phyloP scores from a whole-genome alignment of 1,284 basidiomycete genomes.

The Pterula multifida region DNA sequence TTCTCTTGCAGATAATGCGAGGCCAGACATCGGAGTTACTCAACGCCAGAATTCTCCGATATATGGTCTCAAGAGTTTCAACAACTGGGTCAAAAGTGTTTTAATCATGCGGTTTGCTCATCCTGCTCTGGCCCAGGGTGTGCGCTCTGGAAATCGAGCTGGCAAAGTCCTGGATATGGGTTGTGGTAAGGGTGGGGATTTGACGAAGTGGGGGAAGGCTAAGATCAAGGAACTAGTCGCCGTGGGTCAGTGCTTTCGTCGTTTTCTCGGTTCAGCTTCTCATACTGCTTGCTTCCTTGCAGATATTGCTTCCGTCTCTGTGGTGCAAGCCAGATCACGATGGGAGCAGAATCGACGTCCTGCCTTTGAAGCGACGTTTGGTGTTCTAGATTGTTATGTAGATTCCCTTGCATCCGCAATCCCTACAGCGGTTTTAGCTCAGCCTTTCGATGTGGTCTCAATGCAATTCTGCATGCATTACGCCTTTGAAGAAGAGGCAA shows the following conservation, averaged over 20 bases:
- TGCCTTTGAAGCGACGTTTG: constrained; percentile 73
- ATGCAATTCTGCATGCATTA: constrained; percentile 99
- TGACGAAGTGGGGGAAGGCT: constrained; percentile 94
- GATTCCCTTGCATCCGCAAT: constrained; percentile 62
- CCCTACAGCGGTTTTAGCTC: constrained; percentile 40
- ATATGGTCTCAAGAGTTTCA: constrained; percentile 93
- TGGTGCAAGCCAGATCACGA: constrained; percentile 80
- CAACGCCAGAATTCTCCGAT: constrained; percentile 89
- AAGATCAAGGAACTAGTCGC: constrained; percentile 71
- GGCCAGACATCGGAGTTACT: constrained; percentile 82
- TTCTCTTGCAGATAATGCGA: constrained; percentile 63
- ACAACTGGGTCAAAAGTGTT: constrained; percentile 98
- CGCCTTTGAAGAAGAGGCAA: constrained; percentile 83
- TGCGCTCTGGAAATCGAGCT: constrained; percentile 21
- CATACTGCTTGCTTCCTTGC: constrained; percentile 6
- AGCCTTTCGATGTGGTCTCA: constrained; percentile 85
- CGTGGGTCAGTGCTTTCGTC: constrained; percentile 46
- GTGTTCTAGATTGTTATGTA: constrained; percentile 82
- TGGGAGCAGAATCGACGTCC: constrained; percentile 36
- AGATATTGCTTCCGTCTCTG: constrained; percentile 88
- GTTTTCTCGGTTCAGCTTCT: constrained; percentile 5
- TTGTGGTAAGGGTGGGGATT: constrained; percentile 96
- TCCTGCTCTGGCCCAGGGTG: constrained; percentile 36
- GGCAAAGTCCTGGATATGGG: constrained; percentile 92
- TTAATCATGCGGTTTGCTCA: constrained; percentile 81